Base-by-base conservation (phyloP, 768 basidiomycete genomes). In the Termitomyces eurrhizus region DNA sequence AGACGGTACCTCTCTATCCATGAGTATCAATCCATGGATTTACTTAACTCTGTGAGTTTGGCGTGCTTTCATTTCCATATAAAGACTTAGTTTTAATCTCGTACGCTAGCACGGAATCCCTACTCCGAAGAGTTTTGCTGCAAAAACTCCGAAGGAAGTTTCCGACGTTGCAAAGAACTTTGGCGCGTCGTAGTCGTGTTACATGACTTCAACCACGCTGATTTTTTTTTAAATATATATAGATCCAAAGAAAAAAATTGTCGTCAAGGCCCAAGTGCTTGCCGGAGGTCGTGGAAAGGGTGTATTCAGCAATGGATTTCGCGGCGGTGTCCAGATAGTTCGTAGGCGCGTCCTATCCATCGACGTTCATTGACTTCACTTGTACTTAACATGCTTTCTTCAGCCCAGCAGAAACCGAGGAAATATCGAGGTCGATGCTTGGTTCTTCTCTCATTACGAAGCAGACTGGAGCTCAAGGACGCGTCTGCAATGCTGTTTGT, bases 241-340 rank as follows among this genome's bases (percentile, higher is more conserved):
- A 96, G 93, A 86, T 63, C 79, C 80, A 36, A 80, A 89, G 58
- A 84, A 85, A 63, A 87, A n/a, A 4, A 44, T 96, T 56, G 96
- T 99, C 37, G 95, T 99, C 76, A 98, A 98, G 77, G 97, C 97
- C 42, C 97, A 99, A 74, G 97, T 99, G 7, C 89, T 99, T 58
- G 97, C 97, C 65, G 97, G 97, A 68, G 97, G 97, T 64, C 88
- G 97, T 70, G 97, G 97, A 68, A 98, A 98, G 83, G 97, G 97
- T 42, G 89, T 89, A 68, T 99, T 99, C 68, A 87, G 94, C 77
- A 93, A 85, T 72, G 97, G 97, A 18, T 87, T 98, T 74, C 90
- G 98, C 74, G 97, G 97, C 59, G 97, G 97, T 76, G 97, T 99
- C 6, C 96, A 98, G 72, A 85, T 92, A 82, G 84, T 98, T 57